These are phyloP conservation scores for Candida sanyaensis DNA, from an alignment of 1,139 yeast species.

Conservation along the genomic window DNA sequence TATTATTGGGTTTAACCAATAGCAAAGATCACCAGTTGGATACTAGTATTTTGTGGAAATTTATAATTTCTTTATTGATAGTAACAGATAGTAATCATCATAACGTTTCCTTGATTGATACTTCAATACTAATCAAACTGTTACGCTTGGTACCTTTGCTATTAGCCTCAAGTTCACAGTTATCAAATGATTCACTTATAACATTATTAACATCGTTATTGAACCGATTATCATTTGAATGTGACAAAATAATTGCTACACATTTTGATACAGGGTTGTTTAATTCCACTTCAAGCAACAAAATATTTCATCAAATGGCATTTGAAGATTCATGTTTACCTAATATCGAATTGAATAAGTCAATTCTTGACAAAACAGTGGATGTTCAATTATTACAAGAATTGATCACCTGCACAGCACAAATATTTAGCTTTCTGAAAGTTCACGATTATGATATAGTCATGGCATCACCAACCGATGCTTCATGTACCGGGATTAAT, in stretches of 20 bases:
- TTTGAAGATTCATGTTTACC: slow-evolving; percentile 25
- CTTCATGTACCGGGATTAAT: slow-evolving; percentile 1
- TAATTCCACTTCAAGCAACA: slow-evolving; percentile 12
- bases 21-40: slow-evolving; percentile 18
- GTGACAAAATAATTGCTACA: slow-evolving; percentile 20
- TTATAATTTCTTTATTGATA: slow-evolving; percentile 25
- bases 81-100: slow-evolving; percentile 14
- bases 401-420: slow-evolving; percentile 29
- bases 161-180: slow-evolving; percentile 9
- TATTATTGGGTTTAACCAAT: slow-evolving; percentile 25
- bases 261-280: slow-evolving; percentile 13
- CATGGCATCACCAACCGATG: slow-evolving; percentile 12
- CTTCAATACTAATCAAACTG: slow-evolving; percentile 24
- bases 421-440: slow-evolving; percentile 28
- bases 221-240: slow-evolving; percentile 21
- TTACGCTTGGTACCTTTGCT: slow-evolving; percentile 30
- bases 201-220: slow-evolving; percentile 24
- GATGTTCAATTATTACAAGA: slow-evolving; percentile 21
- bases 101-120: slow-evolving; percentile 10
- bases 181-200: slow-evolving; percentile 12
- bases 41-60: slow-evolving; percentile 23
- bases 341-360: slow-evolving; percentile 23
- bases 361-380: slow-evolving; percentile 17
- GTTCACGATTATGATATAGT: slow-evolving; percentile 19
- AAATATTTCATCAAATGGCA: slow-evolving; percentile 20